phyloP scores from a whole-genome alignment of 129 eudicot species.

The sunflower (Helianthus annuus) region HanXRQr2.0-SUNRISE NC_035448.2:169056817-169057316 shows the following conservation, averaged over 20 bases:
- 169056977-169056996: too few relatives aligned
- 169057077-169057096: constrained; percentile 83
- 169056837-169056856: too few relatives aligned
- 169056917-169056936: too few relatives aligned
- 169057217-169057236: constrained; percentile 89
- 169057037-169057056: constrained; percentile 90
- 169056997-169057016: too few relatives aligned
- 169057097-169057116: constrained; percentile 77
- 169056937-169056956: too few relatives aligned
- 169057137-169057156: neutral
- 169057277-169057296: constrained; percentile 62
- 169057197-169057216: constrained; percentile 76
- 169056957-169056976: too few relatives aligned
- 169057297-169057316: constrained; percentile 1
- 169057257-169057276: constrained; percentile 87
- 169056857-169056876: too few relatives aligned
- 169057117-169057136: neutral
- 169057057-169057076: constrained; percentile 90
- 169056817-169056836: too few relatives aligned
- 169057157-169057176: constrained; percentile 12
- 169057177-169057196: constrained; percentile 56
- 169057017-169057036: constrained; percentile 1
- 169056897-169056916: too few relatives aligned
- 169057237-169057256: constrained; percentile 97
- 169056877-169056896: too few relatives aligned